These are phyloP conservation scores for Colletotrichum musicola DNA, from an alignment of 2,329 filamentous ascomycete genomes.

Conservation along the genomic window DNA sequence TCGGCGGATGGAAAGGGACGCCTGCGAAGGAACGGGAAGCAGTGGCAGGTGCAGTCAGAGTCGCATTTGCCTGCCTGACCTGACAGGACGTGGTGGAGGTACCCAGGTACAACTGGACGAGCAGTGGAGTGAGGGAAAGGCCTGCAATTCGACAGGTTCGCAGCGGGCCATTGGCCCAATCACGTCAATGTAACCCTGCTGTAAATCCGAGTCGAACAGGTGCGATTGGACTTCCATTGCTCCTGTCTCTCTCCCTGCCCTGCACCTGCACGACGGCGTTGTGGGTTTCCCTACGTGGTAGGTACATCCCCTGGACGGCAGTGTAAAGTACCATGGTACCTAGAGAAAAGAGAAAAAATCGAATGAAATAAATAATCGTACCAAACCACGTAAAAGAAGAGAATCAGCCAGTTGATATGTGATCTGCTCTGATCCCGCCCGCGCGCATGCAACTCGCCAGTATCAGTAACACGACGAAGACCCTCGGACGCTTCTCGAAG, in stretches of 20 bases:
- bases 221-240: background rate
- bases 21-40: background rate
- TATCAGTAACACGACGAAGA: background rate
- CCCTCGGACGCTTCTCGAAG: constrained; percentile 23
- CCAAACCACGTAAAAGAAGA: background rate
- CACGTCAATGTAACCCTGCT: constrained; percentile 23
- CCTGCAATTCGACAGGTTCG: constrained; percentile 13
- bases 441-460: background rate
- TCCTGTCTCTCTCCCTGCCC: too few species aligned
- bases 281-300: too few species aligned
- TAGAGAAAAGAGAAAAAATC: background rate
- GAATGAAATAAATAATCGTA: too few species aligned
- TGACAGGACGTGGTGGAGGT: background rate
- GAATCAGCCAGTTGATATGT: background rate
- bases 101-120: background rate
- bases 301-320: too few species aligned
- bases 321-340: background rate
- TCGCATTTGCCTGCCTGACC: background rate
- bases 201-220: constrained; percentile 1
- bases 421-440: constrained; percentile 2
- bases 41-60: background rate
- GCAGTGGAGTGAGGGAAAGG: background rate
- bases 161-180: background rate
- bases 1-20: background rate
- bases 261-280: too few species aligned